Evolutionary conservation across 306 rosid genomes (phyloP).

Genomic region (Cucurbita argyrosperma): DNA sequence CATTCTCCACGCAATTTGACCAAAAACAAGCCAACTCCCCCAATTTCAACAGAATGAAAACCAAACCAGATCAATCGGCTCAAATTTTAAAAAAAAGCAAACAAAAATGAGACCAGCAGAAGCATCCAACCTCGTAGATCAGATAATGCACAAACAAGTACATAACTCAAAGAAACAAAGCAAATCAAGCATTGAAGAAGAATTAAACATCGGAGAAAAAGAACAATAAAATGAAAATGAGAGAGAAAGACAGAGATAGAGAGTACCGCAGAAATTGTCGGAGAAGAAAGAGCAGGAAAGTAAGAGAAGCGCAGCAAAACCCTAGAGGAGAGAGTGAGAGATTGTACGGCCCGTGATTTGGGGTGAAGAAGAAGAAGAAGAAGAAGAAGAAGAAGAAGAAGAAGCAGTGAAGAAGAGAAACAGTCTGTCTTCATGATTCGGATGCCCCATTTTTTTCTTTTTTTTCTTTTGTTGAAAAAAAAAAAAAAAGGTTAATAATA

Average conservation of each 20-base stretch:
- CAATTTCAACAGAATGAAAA: not conserved
- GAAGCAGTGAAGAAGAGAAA: slow-evolving; percentile 24
- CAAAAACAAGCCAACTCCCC: not conserved
- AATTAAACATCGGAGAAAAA: not conserved
- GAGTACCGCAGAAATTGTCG: slow-evolving; percentile 2
- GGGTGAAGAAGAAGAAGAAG: slow-evolving; percentile 21
- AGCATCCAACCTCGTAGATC: not conserved
- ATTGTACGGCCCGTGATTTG: slow-evolving; percentile 19
- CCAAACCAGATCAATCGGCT: slow-evolving; percentile 4
- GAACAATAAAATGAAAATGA: no score
- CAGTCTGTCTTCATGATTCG: slow-evolving; percentile 31
- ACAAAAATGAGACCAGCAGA: not conserved
- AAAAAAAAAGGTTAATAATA: no score
- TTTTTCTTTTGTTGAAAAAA: not conserved
- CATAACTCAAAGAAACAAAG: not conserved
- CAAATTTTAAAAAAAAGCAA: not conserved
- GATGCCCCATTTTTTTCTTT: slow-evolving; percentile 21
- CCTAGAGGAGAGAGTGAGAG: slow-evolving; percentile 22
- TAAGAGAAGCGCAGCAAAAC: slow-evolving; percentile 5
- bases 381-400: slow-evolving; percentile 19
- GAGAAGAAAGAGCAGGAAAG: slow-evolving; percentile 8
- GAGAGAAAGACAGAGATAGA: not conserved
- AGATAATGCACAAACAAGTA: not conserved
- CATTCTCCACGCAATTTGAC: not conserved
- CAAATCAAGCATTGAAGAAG: slow-evolving; percentile 5